These are phyloP conservation scores for Mycosphaerella sp. DNA, from an alignment of 2,329 filamentous ascomycete species.

Conservation along the genomic window DNA sequence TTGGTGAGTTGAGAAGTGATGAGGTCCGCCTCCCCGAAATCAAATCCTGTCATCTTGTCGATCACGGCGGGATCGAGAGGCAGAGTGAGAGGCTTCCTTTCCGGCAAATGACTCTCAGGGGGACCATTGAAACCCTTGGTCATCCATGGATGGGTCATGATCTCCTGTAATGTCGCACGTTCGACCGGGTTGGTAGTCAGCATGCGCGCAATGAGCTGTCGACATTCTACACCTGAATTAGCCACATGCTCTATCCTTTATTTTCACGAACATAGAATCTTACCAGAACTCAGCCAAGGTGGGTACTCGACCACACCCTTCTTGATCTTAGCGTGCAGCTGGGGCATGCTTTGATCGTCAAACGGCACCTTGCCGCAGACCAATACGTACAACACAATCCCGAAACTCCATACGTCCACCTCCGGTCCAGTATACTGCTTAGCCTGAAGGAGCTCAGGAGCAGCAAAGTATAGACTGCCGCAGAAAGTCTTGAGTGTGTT, in stretches of 20 bases:
- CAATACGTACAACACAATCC: conserved; percentile 92
- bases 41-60: conserved; percentile 94
- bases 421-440: conserved; percentile 93
- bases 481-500: conserved; percentile 92
- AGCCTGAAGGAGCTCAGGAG: conserved; percentile 87
- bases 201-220: conserved; percentile 88
- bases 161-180: conserved; percentile 79
- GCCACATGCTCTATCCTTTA: background rate
- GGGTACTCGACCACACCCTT: conserved; percentile 95
- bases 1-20: conserved; percentile 77
- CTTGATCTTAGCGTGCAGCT: conserved; percentile 97
- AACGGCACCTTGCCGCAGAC: conserved; percentile 98
- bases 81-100: conserved; percentile 74
- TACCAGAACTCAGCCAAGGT: conserved; percentile 83
- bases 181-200: conserved; percentile 87
- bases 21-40: conserved; percentile 81
- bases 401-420: conserved; percentile 98
- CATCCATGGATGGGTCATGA: conserved; percentile 95
- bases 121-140: conserved; percentile 79
- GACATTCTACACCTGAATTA: conserved; percentile 63
- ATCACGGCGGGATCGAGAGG: conserved; percentile 80
- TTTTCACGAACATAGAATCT: conserved; percentile 33
- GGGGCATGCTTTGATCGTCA: conserved; percentile 98
- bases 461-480: conserved; percentile 94
- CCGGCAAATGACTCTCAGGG: conserved; percentile 82